Evolutionary conservation across 73 alveolate species (phyloP).

Genomic region (Paramecium primaurelia): DNA sequence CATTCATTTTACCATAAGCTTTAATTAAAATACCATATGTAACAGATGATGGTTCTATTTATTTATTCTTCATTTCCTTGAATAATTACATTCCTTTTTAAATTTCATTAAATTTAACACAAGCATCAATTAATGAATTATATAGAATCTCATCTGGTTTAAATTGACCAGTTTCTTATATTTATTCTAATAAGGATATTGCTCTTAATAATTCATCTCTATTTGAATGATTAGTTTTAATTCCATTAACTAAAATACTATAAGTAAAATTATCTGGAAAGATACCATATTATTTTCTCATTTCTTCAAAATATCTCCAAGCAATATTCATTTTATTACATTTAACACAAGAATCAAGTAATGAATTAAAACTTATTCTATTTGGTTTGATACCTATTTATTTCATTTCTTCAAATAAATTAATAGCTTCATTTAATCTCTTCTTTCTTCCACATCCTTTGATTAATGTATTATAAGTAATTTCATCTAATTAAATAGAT

Average conservation of each 20-base stretch:
- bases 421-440: slow-evolving; percentile 41
- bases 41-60: slow-evolving; percentile 63
- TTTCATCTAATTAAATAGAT: slow-evolving; percentile 81
- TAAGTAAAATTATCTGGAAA: slow-evolving; percentile 67
- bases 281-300: slow-evolving; percentile 50
- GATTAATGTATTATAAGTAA: slow-evolving; percentile 89
- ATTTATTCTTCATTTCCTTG: slow-evolving; percentile 82
- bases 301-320: slow-evolving; percentile 66
- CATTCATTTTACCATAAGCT: slow-evolving; percentile 53
- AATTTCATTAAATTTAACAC: slow-evolving; percentile 83
- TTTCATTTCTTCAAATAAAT: slow-evolving; percentile 41
- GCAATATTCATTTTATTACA: slow-evolving; percentile 54
- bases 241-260: slow-evolving; percentile 67
- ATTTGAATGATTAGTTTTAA: slow-evolving; percentile 55
- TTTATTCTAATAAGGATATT: slow-evolving; percentile 65
- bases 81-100: slow-evolving; percentile 81
- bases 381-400: slow-evolving; percentile 33
- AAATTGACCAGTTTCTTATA: slow-evolving; percentile 53
- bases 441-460: slow-evolving; percentile 83
- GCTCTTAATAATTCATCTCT: slow-evolving; percentile 81
- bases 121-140: slow-evolving; percentile 92
- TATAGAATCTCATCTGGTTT: slow-evolving; percentile 94
- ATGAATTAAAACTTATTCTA: slow-evolving; percentile 63
- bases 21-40: slow-evolving; percentile 53
- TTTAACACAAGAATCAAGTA: slow-evolving; percentile 66